These are phyloP conservation scores for Scenedesmus sp. DNA, from an alignment of 163 green algal genomes.

Conservation along the genomic window DNA sequence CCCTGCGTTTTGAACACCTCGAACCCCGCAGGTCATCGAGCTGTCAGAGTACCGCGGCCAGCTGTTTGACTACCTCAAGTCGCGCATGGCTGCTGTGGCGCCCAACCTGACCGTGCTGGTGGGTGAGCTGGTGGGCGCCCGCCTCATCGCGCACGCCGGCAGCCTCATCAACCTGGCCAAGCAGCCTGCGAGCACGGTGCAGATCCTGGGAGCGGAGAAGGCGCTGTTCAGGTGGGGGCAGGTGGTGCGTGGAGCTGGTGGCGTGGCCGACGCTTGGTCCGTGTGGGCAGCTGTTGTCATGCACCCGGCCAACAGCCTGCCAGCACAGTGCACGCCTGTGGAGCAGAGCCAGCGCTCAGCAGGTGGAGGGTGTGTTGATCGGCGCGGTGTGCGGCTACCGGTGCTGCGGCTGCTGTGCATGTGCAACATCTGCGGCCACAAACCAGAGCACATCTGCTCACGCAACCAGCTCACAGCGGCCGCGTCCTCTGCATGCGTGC, in stretches of 20 bases:
- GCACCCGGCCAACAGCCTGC: too few relatives aligned
- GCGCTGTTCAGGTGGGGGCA: constrained; percentile 84
- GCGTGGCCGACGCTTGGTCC: too few relatives aligned
- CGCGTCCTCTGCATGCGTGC: not conserved
- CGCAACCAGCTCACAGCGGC: not conserved
- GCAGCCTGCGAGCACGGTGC: constrained; percentile 96
- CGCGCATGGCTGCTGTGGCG: constrained; percentile 94
- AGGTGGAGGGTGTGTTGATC: not conserved
- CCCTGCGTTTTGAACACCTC: not conserved
- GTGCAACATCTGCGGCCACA: too few relatives aligned
- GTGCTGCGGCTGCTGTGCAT: too few relatives aligned
- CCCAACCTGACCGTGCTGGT: constrained; percentile 99
- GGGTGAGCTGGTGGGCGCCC: constrained; percentile 97
- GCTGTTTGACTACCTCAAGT: constrained; percentile 97
- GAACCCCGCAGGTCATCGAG: constrained; percentile 68
- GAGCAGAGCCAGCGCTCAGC: too few relatives aligned
- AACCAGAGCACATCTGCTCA: too few relatives aligned
- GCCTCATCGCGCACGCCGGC: constrained; percentile 97
- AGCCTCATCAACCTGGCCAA: constrained; percentile 97
- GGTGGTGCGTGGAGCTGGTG: not conserved
- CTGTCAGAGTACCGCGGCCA: constrained; percentile 97
- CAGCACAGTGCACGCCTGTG: too few relatives aligned
- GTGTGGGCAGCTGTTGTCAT: too few relatives aligned
- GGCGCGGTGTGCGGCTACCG: not conserved
- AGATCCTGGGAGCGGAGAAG: constrained; percentile 99